Evolutionary conservation across 805 yeast species (phyloP), one percentile per base, ranked within the genome.

Genomic region (Lachancea lanzarotensis): DNA sequence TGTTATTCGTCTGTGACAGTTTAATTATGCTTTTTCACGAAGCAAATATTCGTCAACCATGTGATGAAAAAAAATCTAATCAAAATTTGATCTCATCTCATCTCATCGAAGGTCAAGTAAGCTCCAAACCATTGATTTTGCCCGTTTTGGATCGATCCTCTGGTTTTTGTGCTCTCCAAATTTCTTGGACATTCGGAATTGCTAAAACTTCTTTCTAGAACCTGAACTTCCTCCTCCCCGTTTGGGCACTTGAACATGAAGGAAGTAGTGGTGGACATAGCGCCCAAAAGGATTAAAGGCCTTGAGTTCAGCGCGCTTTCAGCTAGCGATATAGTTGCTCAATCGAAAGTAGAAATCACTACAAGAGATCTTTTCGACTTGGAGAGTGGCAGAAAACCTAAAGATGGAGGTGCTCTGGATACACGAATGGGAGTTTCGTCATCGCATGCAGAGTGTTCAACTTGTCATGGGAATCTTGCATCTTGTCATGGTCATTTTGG

Each of bases 401-500:
- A 82, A 51, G 70, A 65, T 15, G 75, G 78, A 52, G 99, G 98
- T 50, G 97, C 98, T 2, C 71, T 93, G 34, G 99, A 93, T 65
- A 75, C 88, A 18, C 74, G 77, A 43, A 89, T 95, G 98, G 99
- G 99, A 62, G 87, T 87, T 3, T 86, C 96, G 5, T 80, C 93
- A 43, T 89, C 87, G 53, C 67, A 82, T n/a, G 71, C 79, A 13
- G 95, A 84, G 61, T 93, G 99, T 71, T 64, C 77, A 12, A 95
- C 98, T 0, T 93, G 99, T 68, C 87, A 80, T 55, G 98, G 98
- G 2, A 80, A 81, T 54, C 69, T 93, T 52, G 95, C 96, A 0
- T 78, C 95, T 1, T 93, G 99, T 65, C 97, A 91, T 68, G 99
- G 99, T 47, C 99, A 93, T 69, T 93, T 93, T 64, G 99, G 99